phyloP scores from a whole-genome alignment of 371 early-diverging fungal species.

The Mucor racemosus region DNA sequence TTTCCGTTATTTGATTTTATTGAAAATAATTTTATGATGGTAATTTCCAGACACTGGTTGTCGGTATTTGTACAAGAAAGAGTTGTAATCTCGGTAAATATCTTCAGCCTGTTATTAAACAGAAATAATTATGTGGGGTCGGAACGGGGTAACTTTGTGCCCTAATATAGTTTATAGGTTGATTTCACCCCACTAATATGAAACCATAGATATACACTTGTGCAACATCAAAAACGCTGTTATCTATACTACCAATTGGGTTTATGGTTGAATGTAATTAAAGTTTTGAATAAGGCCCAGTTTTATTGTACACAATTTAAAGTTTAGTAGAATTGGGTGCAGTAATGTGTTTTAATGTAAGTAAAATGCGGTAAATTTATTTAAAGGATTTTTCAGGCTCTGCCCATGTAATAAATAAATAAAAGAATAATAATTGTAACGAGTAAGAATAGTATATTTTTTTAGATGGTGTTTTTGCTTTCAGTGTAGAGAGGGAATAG shows the following conservation, averaged over 20 bases:
- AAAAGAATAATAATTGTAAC: not conserved
- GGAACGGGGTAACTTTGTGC: conserved; percentile 4
- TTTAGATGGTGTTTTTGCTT: too few species aligned
- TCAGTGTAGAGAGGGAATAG: not conserved
- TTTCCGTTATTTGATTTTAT: too few species aligned
- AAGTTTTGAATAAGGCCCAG: not conserved
- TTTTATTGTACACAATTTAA: not conserved
- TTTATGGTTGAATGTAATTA: not conserved
- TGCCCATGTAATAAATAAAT: not conserved
- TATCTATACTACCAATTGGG: not conserved
- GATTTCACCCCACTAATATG: not conserved
- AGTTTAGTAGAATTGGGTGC: too few species aligned
- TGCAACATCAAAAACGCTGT: not conserved
- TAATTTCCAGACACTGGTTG: too few species aligned
- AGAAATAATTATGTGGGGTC: not conserved
- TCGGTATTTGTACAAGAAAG: too few species aligned
- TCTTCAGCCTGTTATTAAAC: not conserved
- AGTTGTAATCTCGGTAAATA: not conserved
- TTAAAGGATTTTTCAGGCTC: not conserved
- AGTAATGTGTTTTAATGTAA: not conserved
- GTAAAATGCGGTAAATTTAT: not conserved
- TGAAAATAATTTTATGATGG: too few species aligned
- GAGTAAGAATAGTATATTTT: not conserved
- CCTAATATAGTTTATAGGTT: not conserved
- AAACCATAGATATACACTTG: not conserved